Percentiles rank a stretch among this genome's conserved stretches.
Conservation (phyloP, 129 eudicot genomes). For the Tanacetum coccineum region DNA sequence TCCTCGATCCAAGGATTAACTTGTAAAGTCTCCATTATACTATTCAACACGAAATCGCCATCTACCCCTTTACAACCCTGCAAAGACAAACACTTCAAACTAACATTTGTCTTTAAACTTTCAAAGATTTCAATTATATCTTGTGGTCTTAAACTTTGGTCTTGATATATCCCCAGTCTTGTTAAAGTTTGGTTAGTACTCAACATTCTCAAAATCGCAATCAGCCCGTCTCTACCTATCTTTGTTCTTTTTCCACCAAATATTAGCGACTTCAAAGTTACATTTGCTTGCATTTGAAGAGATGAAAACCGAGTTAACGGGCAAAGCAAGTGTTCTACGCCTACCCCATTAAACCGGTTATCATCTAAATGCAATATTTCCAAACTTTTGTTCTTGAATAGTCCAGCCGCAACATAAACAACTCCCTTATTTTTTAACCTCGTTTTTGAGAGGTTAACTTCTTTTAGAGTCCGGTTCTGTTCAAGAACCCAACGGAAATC, state of each 20-base stretch:
- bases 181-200: constrained; percentile 61
- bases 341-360: constrained; percentile 64
- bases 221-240: constrained; percentile 65
- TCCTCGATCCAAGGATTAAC: constrained; percentile 93
- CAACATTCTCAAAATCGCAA: constrained; percentile 64
- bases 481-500: constrained; percentile 85
- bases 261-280: constrained; percentile 49
- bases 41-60: constrained; percentile 62
- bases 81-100: constrained; percentile 59
- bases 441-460: constrained; percentile 65
- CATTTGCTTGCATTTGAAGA: constrained; percentile 75
- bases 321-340: constrained; percentile 79
- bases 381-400: constrained; percentile 62
- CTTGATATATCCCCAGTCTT: constrained; percentile 66
- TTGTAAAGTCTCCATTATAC: constrained; percentile 62
- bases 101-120: constrained; percentile 63
- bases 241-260: constrained; percentile 75
- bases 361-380: constrained; percentile 56
- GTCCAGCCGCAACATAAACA: constrained; percentile 84
- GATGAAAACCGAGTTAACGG: constrained; percentile 77
- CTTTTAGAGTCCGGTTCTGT: constrained; percentile 67
- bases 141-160: constrained; percentile 56
- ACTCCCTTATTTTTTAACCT: constrained; percentile 74
- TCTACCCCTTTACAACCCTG: constrained; percentile 92
- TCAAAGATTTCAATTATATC: constrained; percentile 55